Evolutionary conservation across 169 alveolate genomes (phyloP).

Genomic region (Cystoisospora suis): DNA sequence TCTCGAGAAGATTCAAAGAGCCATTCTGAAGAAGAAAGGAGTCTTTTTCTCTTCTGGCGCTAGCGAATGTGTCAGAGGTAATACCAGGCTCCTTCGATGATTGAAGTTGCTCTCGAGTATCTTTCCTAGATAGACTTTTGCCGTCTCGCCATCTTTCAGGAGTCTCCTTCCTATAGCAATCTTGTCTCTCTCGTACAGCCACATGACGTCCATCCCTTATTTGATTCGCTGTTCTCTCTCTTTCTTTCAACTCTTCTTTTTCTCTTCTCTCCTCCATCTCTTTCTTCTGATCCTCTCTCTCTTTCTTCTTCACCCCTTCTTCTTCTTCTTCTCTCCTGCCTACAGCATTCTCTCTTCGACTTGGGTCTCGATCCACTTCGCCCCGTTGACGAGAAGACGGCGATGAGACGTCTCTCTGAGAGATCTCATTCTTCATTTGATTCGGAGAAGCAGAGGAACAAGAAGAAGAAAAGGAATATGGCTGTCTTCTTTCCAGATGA

Average conservation of each 20-base stretch:
- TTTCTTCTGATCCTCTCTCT: not conserved
- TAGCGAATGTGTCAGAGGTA: no score
- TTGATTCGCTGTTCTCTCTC: not conserved
- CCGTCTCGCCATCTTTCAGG: no score
- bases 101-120: no score
- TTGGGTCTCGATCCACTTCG: not conserved
- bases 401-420: not conserved
- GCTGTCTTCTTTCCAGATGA: not conserved
- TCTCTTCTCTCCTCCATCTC: not conserved
- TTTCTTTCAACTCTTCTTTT: not conserved
- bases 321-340: not conserved
- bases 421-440: not conserved
- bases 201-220: no score
- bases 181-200: no score
- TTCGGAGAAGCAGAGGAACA: not conserved
- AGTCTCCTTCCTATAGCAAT: no score
- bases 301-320: not conserved
- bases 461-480: conserved; percentile 12
- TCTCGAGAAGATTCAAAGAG: no score
- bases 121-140: no score
- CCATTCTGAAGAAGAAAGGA: no score
- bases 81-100: no score
- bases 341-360: not conserved
- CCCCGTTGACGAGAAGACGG: not conserved
- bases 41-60: no score